phyloP scores from a whole-genome alignment of 352 stramenopile species.

The Phytophthora hybrid region DNA sequence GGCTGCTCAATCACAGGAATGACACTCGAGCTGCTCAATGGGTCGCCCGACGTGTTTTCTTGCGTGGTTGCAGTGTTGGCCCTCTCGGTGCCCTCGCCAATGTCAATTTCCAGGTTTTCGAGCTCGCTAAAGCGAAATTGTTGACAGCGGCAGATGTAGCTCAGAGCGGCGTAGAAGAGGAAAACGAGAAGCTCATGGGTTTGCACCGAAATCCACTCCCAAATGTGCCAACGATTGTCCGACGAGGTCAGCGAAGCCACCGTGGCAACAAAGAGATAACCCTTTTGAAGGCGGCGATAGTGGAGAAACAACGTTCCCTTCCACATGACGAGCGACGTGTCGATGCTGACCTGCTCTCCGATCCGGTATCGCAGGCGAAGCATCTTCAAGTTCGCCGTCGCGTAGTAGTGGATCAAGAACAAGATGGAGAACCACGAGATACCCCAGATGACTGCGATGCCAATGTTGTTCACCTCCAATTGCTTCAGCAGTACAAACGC shows the following conservation, averaged over 20 bases:
- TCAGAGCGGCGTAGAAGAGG: constrained; percentile 46
- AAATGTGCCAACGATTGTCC: constrained; percentile 40
- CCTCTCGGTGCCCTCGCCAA: not conserved
- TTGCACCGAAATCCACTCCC: constrained; percentile 47
- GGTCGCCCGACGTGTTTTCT: constrained; percentile 8
- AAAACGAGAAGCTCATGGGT: constrained; percentile 56
- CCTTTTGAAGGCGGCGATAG: constrained; percentile 60
- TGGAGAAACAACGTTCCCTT: constrained; percentile 66
- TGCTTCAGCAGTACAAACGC: constrained; percentile 55
- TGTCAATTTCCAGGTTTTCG: constrained; percentile 32
- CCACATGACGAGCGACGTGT: constrained; percentile 57
- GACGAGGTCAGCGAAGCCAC: constrained; percentile 47
- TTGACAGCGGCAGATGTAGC: constrained; percentile 66
- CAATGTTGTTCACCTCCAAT: constrained; percentile 47
- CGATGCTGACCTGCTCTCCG: constrained; percentile 55
- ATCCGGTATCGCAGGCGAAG: constrained; percentile 63
- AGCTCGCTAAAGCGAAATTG: constrained; percentile 62
- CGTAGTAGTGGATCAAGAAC: constrained; percentile 69
- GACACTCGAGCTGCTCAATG: constrained; percentile 15
- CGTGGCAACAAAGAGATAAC: constrained; percentile 53
- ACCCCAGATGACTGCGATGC: constrained; percentile 59
- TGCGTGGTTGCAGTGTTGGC: not conserved
- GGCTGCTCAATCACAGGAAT: constrained; percentile 19
- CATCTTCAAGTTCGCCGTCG: constrained; percentile 69
- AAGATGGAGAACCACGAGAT: constrained; percentile 60